Base-by-base conservation (phyloP, 2,329 filamentous ascomycete species). In the Xylaria digitata region DNA sequence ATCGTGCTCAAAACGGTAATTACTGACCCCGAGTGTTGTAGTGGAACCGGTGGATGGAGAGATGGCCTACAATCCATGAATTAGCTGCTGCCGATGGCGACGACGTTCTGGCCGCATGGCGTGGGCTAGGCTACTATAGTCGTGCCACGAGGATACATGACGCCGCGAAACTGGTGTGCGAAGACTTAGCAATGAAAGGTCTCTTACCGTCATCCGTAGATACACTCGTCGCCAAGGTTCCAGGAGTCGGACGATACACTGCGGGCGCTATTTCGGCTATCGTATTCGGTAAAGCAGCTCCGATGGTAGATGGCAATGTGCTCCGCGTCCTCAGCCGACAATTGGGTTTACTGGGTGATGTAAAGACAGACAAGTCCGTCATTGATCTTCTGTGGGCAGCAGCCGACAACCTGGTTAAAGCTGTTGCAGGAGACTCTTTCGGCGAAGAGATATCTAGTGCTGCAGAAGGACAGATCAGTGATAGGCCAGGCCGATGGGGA, bases 291-390 rank as follows among this genome's bases (percentile, higher is more conserved):
- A 80, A 81, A 30, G 78, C 87, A 0, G 86, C 84, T 40, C 82
- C 88, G 1, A 87, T 90, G 82, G 85, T 90, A 0, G 88, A 90
- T 71, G 88, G 88, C 9, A 90, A 90, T 65, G 88, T 90, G 7
- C 74, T 87, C 23, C 80, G 88, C 11, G 88, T 90, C 21, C 74
- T 90, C 65, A 88, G 86, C 67, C 80, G 88, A 26, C 88, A 90
- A 75, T 77, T 89, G 21, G 88, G 87, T 0, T 68, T 90, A 0
- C 80, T 84, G 43, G 85, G 82, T 11, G 85, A 89, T 69, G 83
- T 84, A 13, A 89, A 90, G 73, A 80, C 83, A 6, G 85, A 87
- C 67, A 88, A 84, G 72, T 69, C 73, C 1, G 80, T 83, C 13
- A 80, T 85, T 30, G 87, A 88, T 69, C 57, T 84, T 15, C 73